phyloP scores from a whole-genome alignment of 2,329 filamentous ascomycete species.

The Pseudocercospora cruenta region DNA sequence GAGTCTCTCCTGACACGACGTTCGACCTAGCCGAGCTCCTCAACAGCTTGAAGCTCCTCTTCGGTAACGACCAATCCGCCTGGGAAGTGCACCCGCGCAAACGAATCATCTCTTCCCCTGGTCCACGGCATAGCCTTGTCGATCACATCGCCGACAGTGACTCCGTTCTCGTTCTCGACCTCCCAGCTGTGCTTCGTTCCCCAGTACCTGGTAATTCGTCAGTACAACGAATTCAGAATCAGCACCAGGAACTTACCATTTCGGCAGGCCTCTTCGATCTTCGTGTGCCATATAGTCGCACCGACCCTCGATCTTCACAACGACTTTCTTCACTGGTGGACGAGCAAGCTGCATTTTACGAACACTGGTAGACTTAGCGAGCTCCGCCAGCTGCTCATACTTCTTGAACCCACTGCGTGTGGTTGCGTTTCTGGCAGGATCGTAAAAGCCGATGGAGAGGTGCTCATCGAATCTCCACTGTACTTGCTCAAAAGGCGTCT shows the following conservation, averaged over 20 bases:
- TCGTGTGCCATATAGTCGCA: not conserved
- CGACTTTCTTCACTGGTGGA: not conserved
- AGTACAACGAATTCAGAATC: not conserved
- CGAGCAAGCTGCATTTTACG: not conserved
- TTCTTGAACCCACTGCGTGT: not conserved
- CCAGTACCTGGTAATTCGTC: not conserved
- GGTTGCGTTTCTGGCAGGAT: not conserved
- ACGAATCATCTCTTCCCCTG: not conserved
- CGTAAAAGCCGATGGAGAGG: not conserved
- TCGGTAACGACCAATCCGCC: not conserved
- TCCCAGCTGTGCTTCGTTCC: not conserved
- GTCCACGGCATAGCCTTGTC: not conserved
- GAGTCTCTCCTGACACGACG: too few relatives aligned
- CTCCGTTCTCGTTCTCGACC: not conserved
- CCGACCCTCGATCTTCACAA: not conserved
- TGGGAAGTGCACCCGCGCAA: not conserved
- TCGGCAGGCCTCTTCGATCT: not conserved
- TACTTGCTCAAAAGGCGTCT: not conserved
- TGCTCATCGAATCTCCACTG: not conserved
- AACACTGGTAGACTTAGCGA: not conserved
- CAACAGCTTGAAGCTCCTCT: not conserved
- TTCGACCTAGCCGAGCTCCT: not conserved
- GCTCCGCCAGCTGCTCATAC: not conserved
- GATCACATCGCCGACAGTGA: slow-evolving; percentile 2
- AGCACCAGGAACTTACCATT: not conserved